phyloP scores from a whole-genome alignment of 768 basidiomycete species.

The Lactarius hengduanensis region DNA sequence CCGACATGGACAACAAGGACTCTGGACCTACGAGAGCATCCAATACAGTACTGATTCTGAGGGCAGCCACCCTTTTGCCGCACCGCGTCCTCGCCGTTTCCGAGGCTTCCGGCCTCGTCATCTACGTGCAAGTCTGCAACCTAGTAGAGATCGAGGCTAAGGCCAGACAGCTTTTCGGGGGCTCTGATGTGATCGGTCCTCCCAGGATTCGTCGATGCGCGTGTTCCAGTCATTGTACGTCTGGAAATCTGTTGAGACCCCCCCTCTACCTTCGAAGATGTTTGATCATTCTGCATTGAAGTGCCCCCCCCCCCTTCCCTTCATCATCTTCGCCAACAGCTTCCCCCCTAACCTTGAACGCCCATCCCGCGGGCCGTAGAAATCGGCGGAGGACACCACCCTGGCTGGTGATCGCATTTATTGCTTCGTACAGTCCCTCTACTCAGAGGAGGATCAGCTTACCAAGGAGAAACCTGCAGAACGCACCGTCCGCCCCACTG shows the following conservation, averaged over 20 bases:
- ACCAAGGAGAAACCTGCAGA: slow-evolving; percentile 57
- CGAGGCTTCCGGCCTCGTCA: slow-evolving; percentile 46
- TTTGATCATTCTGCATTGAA: slow-evolving; percentile 5
- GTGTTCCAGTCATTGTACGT: slow-evolving; percentile 52
- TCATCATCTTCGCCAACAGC: background rate
- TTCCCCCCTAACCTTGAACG: background rate
- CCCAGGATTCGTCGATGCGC: slow-evolving; percentile 57
- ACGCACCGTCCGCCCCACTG: slow-evolving; percentile 57
- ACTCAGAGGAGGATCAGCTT: slow-evolving; percentile 57
- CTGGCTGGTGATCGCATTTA: slow-evolving; percentile 1
- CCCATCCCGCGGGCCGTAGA: background rate
- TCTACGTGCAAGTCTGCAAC: slow-evolving; percentile 38
- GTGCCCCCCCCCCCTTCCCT: background rate
- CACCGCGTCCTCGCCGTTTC: slow-evolving; percentile 51
- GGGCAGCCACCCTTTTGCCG: slow-evolving; percentile 39
- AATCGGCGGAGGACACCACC: background rate
- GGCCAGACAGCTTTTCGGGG: slow-evolving; percentile 17
- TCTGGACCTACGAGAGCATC: background rate
- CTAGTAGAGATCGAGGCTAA: slow-evolving; percentile 13
- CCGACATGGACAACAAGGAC: background rate
- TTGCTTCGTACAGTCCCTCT: slow-evolving; percentile 45
- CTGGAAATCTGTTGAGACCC: slow-evolving; percentile 6
- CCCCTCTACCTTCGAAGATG: slow-evolving; percentile 1
- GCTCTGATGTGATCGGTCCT: slow-evolving; percentile 43
- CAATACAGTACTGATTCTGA: slow-evolving; percentile 36